phyloP scores from a whole-genome alignment of 2,329 filamentous ascomycete genomes.

The Colletotrichum caudatum region DNA sequence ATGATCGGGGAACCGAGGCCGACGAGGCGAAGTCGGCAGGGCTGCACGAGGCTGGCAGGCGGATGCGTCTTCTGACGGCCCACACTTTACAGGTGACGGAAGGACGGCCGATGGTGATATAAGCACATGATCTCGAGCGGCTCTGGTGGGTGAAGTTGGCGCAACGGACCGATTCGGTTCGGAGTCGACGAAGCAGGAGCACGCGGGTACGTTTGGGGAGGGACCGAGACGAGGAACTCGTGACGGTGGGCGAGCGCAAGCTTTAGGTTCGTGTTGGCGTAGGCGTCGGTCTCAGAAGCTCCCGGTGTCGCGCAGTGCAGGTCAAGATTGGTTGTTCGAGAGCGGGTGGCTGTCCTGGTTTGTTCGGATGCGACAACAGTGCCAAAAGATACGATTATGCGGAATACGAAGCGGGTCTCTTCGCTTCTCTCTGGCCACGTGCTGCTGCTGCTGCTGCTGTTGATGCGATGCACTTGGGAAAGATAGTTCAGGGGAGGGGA shows the following conservation, averaged over 20 bases:
- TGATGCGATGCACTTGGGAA: background rate
- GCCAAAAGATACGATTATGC: background rate
- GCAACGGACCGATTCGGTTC: conserved; percentile 5
- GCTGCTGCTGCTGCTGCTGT: background rate
- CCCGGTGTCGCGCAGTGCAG: conserved; percentile 13
- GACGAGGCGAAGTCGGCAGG: background rate
- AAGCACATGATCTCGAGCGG: conserved; percentile 38
- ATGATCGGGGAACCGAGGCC: conserved; percentile 6
- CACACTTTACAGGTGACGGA: conserved; percentile 38
- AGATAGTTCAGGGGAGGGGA: conserved; percentile 1
- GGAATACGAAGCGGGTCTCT: background rate
- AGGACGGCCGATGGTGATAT: conserved; percentile 16
- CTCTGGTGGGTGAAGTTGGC: conserved; percentile 12
- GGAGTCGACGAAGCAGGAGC: conserved; percentile 26
- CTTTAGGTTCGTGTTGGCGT: conserved; percentile 25
- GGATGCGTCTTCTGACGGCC: conserved; percentile 39
- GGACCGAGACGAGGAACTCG: conserved; percentile 16
- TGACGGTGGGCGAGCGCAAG: conserved; percentile 33
- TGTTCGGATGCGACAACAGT: background rate
- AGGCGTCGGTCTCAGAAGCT: conserved; percentile 23
- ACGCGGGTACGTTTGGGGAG: conserved; percentile 23
- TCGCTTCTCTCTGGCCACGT: background rate
- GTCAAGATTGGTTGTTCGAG: background rate
- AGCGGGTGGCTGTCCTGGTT: background rate
- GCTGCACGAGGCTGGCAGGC: conserved; percentile 35